Percentiles rank a stretch among this genome's conserved stretches.
Conservation (phyloP, 2,329 filamentous ascomycete species). For the Fusarium brachygibbosum region DNA sequence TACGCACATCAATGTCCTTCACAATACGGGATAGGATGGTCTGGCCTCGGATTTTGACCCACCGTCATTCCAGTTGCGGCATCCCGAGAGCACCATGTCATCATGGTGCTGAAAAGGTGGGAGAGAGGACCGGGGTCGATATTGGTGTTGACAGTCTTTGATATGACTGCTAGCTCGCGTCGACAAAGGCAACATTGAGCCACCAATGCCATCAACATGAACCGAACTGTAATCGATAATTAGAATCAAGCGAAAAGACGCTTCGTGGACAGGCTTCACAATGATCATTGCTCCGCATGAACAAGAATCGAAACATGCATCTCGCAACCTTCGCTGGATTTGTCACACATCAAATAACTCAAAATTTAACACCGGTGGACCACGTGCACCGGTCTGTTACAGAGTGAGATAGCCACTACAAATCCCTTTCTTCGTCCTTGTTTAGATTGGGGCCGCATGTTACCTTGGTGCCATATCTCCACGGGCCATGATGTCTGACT, state of each 20-base stretch:
- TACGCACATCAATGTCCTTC: conserved; percentile 22
- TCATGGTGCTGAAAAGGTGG: conserved; percentile 36
- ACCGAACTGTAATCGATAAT: conserved; percentile 20
- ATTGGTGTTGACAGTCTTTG: conserved; percentile 14
- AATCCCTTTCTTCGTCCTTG: conserved; percentile 19
- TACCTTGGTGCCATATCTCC: conserved; percentile 26
- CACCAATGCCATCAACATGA: neutral
- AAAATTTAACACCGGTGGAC: conserved; percentile 18
- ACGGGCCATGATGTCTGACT: conserved; percentile 37
- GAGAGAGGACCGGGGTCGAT: conserved; percentile 18
- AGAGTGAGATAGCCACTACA: conserved; percentile 27
- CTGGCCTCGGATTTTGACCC: conserved; percentile 38
- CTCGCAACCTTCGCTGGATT: conserved; percentile 20
- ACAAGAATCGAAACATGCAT: conserved; percentile 25
- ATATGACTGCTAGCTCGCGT: conserved; percentile 27
- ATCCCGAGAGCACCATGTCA: conserved; percentile 47
- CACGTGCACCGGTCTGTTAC: conserved; percentile 33
- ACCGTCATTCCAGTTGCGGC: conserved; percentile 50
- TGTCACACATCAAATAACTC: conserved; percentile 29
- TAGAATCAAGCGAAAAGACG: conserved; percentile 1
- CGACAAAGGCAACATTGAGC: conserved; percentile 23
- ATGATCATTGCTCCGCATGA: conserved; percentile 28
- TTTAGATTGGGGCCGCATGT: conserved; percentile 23
- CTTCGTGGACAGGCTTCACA: conserved; percentile 6
- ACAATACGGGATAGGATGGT: conserved; percentile 33